phyloP scores from a whole-genome alignment of 768 basidiomycete genomes.

The Panaeolus papilionaceus region DNA sequence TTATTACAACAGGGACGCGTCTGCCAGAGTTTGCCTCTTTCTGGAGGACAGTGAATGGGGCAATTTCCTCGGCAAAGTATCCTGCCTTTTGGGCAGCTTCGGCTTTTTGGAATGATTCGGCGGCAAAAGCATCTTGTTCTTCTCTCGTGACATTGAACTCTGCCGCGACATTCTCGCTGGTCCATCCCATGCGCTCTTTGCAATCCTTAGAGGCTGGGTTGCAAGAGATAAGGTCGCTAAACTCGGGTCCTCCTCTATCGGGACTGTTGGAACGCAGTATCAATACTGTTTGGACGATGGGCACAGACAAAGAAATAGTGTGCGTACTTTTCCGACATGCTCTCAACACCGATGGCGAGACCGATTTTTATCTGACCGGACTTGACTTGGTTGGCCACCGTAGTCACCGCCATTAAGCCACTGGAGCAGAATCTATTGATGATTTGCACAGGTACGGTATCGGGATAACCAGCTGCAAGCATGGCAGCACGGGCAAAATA shows the following conservation, averaged over 20 bases:
- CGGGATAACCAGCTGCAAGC: constrained; percentile 82
- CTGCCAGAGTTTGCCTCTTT: constrained; percentile 62
- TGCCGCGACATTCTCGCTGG: constrained; percentile 82
- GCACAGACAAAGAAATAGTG: constrained; percentile 1
- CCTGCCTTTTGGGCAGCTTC: constrained; percentile 75
- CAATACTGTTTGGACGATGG: background rate
- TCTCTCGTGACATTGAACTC: constrained; percentile 77
- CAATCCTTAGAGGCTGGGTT: constrained; percentile 67
- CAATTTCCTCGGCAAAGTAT: constrained; percentile 71
- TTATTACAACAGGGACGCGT: constrained; percentile 58
- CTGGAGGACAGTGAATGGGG: constrained; percentile 73
- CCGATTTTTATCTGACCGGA: constrained; percentile 84
- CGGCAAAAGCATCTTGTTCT: constrained; percentile 78
- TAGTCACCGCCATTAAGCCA: constrained; percentile 84
- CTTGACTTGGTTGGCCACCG: constrained; percentile 77
- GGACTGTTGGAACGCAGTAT: constrained; percentile 47
- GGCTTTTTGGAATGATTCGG: constrained; percentile 78
- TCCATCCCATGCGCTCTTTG: constrained; percentile 85
- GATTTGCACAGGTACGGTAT: constrained; percentile 73
- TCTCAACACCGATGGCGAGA: constrained; percentile 84
- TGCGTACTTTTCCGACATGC: constrained; percentile 78
- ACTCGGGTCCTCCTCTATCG: constrained; percentile 63
- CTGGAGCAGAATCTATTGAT: constrained; percentile 86
- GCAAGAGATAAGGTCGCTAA: constrained; percentile 65
- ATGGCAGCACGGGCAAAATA: constrained; percentile 79